A percentile compares a stretch with the other conserved stretches of the same genome.
Evolutionary conservation across 148 eudicot genomes (phyloP).

Genomic region (Silene uniflora): DNA sequence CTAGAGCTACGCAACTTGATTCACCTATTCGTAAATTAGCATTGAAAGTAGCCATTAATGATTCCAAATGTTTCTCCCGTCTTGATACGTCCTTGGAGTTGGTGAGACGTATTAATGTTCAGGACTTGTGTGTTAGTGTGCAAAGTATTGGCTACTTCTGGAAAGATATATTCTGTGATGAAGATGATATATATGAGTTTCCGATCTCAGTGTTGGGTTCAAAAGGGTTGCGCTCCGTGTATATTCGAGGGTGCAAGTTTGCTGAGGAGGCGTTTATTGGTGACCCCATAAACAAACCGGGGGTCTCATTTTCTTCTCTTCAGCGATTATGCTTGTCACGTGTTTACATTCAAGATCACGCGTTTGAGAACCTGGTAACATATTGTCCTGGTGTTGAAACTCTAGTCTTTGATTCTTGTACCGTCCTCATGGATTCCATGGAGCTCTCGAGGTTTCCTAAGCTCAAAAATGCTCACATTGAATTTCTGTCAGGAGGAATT

Average conservation of each 20-base stretch:
- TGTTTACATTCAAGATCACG: not conserved
- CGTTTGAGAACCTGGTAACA: not conserved
- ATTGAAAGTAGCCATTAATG: not conserved
- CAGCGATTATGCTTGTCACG: slow-evolving; percentile 3
- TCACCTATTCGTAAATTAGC: not conserved
- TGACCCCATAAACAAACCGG: not conserved
- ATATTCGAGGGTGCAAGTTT: slow-evolving; percentile 8
- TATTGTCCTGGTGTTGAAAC: slow-evolving; percentile 11
- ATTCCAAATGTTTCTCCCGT: not conserved
- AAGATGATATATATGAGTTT: not conserved
- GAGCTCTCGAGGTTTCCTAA: slow-evolving; percentile 15
- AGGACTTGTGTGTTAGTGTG: slow-evolving; percentile 7
- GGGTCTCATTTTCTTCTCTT: slow-evolving; percentile 2
- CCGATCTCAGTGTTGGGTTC: not conserved
- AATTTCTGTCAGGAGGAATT: not conserved
- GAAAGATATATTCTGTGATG: not conserved
- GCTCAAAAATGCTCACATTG: slow-evolving; percentile 10
- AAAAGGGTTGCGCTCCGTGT: not conserved
- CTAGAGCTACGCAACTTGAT: not conserved
- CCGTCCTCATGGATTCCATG: not conserved
- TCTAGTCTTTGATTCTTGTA: not conserved
- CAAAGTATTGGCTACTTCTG: not conserved
- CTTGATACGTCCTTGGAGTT: slow-evolving; percentile 8
- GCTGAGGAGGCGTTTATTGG: not conserved
- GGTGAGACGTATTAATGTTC: not conserved